A percentile compares a stretch with the other conserved stretches of the same genome.
These are phyloP conservation scores for Globisporangium canariense DNA, from an alignment of 352 stramenopile species.

Conservation along the genomic window DNA sequence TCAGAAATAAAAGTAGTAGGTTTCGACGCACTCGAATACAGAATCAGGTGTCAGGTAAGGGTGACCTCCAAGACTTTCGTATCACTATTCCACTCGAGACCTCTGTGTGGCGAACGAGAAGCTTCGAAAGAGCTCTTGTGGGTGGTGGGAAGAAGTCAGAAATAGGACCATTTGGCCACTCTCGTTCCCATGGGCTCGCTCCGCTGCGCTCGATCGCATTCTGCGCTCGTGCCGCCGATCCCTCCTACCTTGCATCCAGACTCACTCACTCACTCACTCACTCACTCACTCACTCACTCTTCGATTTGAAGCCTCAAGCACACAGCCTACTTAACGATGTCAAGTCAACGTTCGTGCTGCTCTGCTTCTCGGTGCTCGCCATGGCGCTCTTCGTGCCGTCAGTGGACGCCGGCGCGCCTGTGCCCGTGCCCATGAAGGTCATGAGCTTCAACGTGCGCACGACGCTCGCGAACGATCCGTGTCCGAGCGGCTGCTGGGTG, in stretches of 20 bases:
- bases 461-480: slow-evolving; percentile 57
- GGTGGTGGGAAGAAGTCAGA: neutral
- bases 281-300: neutral
- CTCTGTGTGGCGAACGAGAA: neutral
- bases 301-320: slow-evolving; percentile 1
- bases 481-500: slow-evolving; percentile 59
- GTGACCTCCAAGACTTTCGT: neutral
- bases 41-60: neutral
- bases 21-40: neutral
- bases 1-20: neutral
- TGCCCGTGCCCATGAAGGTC: slow-evolving; percentile 29
- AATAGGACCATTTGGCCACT: neutral
- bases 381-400: neutral
- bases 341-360: neutral
- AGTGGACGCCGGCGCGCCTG: neutral
- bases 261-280: neutral
- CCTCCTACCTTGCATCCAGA: too few species aligned
- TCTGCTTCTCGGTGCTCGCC: neutral
- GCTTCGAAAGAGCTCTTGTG: neutral
- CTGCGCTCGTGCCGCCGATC: too few species aligned
- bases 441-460: slow-evolving; percentile 79
- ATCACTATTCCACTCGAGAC: neutral
- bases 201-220: too few species aligned
- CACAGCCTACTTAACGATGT: neutral
- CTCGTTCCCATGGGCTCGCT: neutral